Conservation (phyloP, 768 basidiomycete species). For the Pleurotus giganteus region DNA sequence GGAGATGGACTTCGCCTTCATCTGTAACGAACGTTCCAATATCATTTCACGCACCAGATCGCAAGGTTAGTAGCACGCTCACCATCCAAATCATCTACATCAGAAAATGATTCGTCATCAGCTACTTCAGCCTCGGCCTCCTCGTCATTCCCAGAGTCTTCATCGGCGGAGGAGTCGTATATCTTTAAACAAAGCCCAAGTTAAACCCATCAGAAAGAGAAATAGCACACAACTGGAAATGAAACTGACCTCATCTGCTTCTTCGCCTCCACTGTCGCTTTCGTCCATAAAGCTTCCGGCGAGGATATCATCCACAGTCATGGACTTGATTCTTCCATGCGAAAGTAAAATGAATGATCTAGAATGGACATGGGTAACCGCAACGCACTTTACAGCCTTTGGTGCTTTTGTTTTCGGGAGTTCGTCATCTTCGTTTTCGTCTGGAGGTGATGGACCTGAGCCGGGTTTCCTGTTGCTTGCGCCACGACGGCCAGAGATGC, state of each 20-base stretch:
- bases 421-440: slow-evolving; percentile 29
- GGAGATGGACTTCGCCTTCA: slow-evolving; percentile 71
- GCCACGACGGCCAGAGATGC: slow-evolving; percentile 59
- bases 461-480: slow-evolving; percentile 31
- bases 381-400: slow-evolving; percentile 14
- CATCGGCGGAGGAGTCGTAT: slow-evolving; percentile 13
- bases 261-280: slow-evolving; percentile 47
- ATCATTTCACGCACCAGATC: not conserved
- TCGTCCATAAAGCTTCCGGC: slow-evolving; percentile 71
- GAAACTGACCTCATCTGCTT: slow-evolving; percentile 21
- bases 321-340: slow-evolving; percentile 42
- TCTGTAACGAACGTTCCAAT: slow-evolving; percentile 35
- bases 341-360: not conserved
- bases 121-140: slow-evolving; percentile 42
- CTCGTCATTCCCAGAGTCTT: slow-evolving; percentile 32
- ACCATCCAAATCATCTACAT: slow-evolving; percentile 79
- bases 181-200: not conserved
- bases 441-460: slow-evolving; percentile 15
- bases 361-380: not conserved
- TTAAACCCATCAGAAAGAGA: slow-evolving; percentile 5
- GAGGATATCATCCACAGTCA: slow-evolving; percentile 78
- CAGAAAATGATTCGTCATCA: slow-evolving; percentile 69
- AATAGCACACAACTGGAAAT: not conserved
- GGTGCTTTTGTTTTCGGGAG: slow-evolving; percentile 30
- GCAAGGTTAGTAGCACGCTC: slow-evolving; percentile 14